phyloP scores from a whole-genome alignment of 352 stramenopile species.

The Globisporangium cylindrosporum region DNA sequence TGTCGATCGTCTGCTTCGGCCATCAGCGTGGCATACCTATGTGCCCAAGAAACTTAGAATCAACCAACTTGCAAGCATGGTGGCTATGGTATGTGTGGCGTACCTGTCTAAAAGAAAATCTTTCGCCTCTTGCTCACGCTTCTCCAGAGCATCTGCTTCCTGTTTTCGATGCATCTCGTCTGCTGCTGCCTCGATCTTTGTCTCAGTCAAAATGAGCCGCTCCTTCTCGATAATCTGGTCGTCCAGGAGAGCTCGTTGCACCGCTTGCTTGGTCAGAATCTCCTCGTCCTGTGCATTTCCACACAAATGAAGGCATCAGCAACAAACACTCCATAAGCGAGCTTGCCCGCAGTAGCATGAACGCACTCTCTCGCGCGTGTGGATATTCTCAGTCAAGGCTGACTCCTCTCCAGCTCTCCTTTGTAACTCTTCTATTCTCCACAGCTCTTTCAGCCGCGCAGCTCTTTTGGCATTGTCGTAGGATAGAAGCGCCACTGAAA shows the following conservation, averaged over 20 bases:
- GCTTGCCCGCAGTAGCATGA: background rate
- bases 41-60: conserved; percentile 5
- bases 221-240: conserved; percentile 10
- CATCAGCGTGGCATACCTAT: conserved; percentile 40
- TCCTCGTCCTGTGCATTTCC: conserved; percentile 3
- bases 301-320: conserved; percentile 1
- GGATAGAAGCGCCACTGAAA: conserved; percentile 1
- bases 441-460: background rate
- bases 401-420: background rate
- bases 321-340: background rate
- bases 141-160: background rate
- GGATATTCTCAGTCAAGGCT: background rate
- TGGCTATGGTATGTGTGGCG: background rate
- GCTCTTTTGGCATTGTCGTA: background rate
- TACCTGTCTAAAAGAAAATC: conserved; percentile 9
- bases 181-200: conserved; percentile 10
- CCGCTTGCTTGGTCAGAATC: conserved; percentile 3
- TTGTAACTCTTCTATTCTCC: background rate
- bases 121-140: conserved; percentile 12
- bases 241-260: conserved; percentile 16
- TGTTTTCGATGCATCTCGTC: conserved; percentile 6
- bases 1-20: conserved; percentile 34
- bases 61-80: background rate
- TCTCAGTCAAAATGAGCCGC: conserved; percentile 2
- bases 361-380: background rate